A percentile compares a stretch with the other conserved stretches of the same genome.
phyloP scores from a whole-genome alignment of 2,329 filamentous ascomycete genomes.

The Penicillium hesseltinei region DNA sequence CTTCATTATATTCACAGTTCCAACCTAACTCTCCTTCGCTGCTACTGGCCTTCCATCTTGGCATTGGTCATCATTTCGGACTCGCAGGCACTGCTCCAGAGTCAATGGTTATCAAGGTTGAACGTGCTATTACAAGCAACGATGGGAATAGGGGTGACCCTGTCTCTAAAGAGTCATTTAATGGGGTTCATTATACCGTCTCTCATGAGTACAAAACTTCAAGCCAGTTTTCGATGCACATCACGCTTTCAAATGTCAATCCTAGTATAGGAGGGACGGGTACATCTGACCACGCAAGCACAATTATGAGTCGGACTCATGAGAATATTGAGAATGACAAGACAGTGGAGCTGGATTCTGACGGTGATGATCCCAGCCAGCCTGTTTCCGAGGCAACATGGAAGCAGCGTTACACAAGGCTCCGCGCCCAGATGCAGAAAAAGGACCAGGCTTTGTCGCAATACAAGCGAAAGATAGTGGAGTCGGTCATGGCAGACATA shows the following conservation, averaged over 20 bases:
- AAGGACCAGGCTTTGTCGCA: conserved; percentile 39
- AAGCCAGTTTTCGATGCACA: conserved; percentile 27
- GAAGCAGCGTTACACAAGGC: conserved; percentile 41
- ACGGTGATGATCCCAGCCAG: conserved; percentile 26
- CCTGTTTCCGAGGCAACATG: conserved; percentile 32
- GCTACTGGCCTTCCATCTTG: conserved; percentile 37
- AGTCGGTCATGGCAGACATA: conserved; percentile 45
- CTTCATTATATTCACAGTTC: conserved; percentile 28
- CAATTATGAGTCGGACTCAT: conserved; percentile 7
- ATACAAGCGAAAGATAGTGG: conserved; percentile 44
- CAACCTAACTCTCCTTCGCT: conserved; percentile 24
- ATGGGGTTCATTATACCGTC: conserved; percentile 23
- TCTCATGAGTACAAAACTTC: conserved; percentile 29
- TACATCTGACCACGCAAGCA: conserved; percentile 10
- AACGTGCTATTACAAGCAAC: conserved; percentile 6
- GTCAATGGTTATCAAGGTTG: conserved; percentile 29
- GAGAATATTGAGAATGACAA: conserved; percentile 7
- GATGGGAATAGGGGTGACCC: conserved; percentile 1
- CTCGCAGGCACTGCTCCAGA: conserved; percentile 24
- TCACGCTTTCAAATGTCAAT: conserved; percentile 22
- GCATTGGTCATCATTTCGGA: conserved; percentile 38
- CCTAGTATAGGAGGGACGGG: conserved; percentile 5
- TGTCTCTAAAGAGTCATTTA: conserved; percentile 9
- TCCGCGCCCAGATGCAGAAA: conserved; percentile 40
- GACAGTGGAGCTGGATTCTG: conserved; percentile 26